Percentiles rank a stretch among this genome's conserved stretches.
phyloP scores from a whole-genome alignment of 768 basidiomycete genomes.

The Leccinellum luteum region DNA sequence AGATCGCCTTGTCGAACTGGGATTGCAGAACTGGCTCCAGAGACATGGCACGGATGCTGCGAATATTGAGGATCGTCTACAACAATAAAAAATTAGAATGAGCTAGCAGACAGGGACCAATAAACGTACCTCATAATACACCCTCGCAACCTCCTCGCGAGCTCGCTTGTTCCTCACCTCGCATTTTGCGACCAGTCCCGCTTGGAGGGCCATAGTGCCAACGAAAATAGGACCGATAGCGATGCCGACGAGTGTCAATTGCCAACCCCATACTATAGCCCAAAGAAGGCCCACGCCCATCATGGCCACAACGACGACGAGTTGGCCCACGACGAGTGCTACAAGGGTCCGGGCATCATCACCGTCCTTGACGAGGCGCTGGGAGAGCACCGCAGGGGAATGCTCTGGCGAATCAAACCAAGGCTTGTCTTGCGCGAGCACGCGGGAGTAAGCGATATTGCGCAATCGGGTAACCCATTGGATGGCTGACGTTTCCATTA shows the following conservation, averaged over 20 bases:
- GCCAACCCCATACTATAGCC: slow-evolving; percentile 89
- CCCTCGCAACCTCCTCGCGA: slow-evolving; percentile 80
- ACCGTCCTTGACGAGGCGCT: slow-evolving; percentile 80
- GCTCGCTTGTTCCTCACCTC: slow-evolving; percentile 81
- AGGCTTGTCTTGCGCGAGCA: slow-evolving; percentile 78
- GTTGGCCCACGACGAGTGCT: slow-evolving; percentile 67
- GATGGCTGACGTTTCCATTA: slow-evolving; percentile 75
- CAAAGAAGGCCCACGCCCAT: slow-evolving; percentile 80
- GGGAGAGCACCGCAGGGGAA: slow-evolving; percentile 58
- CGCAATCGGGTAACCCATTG: slow-evolving; percentile 74
- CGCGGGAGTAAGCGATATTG: slow-evolving; percentile 46
- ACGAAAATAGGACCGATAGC: slow-evolving; percentile 86
- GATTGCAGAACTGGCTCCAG: slow-evolving; percentile 68
- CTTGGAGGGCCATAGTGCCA: slow-evolving; percentile 69
- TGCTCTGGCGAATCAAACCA: slow-evolving; percentile 81
- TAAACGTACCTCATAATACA: slow-evolving; percentile 78
- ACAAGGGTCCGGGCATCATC: slow-evolving; percentile 85
- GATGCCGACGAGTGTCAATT: slow-evolving; percentile 86
- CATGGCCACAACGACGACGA: slow-evolving; percentile 76
- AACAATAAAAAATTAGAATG: slow-evolving; percentile 1
- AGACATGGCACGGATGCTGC: slow-evolving; percentile 85
- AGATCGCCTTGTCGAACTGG: slow-evolving; percentile 65
- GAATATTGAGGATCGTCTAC: slow-evolving; percentile 77
- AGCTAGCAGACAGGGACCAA: neutral
- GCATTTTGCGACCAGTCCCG: slow-evolving; percentile 63